A percentile compares a stretch with the other conserved stretches of the same genome.
phyloP scores from a whole-genome alignment of 129 eudicot genomes.

The Artemisia tridentata region DNA sequence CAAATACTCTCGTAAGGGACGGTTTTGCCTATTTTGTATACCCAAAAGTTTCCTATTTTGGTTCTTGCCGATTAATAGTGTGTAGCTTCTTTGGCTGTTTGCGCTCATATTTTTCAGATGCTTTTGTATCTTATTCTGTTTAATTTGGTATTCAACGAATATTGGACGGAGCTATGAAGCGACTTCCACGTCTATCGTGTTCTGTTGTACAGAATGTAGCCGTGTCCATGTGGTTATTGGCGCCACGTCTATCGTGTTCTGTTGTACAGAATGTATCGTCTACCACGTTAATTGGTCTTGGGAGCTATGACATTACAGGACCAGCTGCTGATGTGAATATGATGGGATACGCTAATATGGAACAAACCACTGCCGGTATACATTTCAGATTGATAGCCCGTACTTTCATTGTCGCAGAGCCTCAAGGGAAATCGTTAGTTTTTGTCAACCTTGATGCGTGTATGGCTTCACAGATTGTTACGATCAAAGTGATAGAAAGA shows the following conservation, averaged over 20 bases:
- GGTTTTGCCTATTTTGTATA: no score
- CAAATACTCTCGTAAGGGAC: no score
- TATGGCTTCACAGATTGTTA: slow-evolving; percentile 97
- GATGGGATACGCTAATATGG: slow-evolving; percentile 97
- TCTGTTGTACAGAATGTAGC: background rate
- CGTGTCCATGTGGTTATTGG: background rate
- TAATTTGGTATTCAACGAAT: no score
- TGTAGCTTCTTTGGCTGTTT: no score
- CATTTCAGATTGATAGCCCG: slow-evolving; percentile 86
- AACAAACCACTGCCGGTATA: slow-evolving; percentile 81
- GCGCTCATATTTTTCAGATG: no score
- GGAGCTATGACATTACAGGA: no score
- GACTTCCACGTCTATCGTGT: background rate
- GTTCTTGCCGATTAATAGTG: no score
- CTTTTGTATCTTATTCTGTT: no score
- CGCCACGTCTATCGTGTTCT: no score
- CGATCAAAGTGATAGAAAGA: slow-evolving; percentile 83
- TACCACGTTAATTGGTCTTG: slow-evolving; percentile 41
- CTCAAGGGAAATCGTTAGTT: slow-evolving; percentile 39
- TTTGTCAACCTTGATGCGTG: slow-evolving; percentile 98
- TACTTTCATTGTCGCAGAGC: slow-evolving; percentile 45
- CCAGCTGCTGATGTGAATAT: slow-evolving; percentile 67
- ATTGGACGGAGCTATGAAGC: background rate
- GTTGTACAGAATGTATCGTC: no score
- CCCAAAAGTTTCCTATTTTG: no score